phyloP scores from a whole-genome alignment of 768 basidiomycete species.

The Tylopilus sp. region DNA sequence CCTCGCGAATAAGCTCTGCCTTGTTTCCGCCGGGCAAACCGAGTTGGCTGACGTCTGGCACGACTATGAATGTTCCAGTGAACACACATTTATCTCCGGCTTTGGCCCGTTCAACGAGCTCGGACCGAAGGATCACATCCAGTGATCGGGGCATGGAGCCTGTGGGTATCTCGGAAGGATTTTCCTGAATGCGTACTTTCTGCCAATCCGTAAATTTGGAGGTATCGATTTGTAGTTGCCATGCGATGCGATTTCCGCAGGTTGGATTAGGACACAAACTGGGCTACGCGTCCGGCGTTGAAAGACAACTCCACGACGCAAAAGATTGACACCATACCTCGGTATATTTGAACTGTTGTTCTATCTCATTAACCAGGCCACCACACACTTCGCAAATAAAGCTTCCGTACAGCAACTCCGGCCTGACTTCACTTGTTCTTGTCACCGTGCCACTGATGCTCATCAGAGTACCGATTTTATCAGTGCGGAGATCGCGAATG shows the following conservation, averaged over 20 bases:
- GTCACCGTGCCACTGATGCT: conserved; percentile 87
- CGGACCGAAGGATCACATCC: conserved; percentile 92
- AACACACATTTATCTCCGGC: conserved; percentile 99
- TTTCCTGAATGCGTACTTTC: conserved; percentile 98
- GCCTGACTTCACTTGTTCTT: conserved; percentile 94
- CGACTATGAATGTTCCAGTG: conserved; percentile 96
- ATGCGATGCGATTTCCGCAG: conserved; percentile 85
- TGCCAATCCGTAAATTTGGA: conserved; percentile 99
- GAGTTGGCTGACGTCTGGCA: conserved; percentile 95
- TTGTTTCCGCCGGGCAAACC: conserved; percentile 93
- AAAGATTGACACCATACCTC: conserved; percentile 53
- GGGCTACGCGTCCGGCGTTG: conserved; percentile 49
- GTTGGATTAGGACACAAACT: conserved; percentile 91
- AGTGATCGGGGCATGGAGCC: conserved; percentile 97
- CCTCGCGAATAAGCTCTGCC: conserved; percentile 86
- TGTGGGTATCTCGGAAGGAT: conserved; percentile 97
- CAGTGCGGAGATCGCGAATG: conserved; percentile 89
- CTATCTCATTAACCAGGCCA: conserved; percentile 82
- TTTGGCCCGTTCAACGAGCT: conserved; percentile 97
- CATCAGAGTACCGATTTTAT: conserved; percentile 91
- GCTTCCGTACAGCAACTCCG: conserved; percentile 89
- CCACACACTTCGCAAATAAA: conserved; percentile 91
- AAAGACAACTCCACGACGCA: conserved; percentile 1
- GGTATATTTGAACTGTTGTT: conserved; percentile 99
- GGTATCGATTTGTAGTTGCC: conserved; percentile 94